phyloP scores from a whole-genome alignment of 139 green algal genomes.

The Volvox reticuliferus region DNA sequence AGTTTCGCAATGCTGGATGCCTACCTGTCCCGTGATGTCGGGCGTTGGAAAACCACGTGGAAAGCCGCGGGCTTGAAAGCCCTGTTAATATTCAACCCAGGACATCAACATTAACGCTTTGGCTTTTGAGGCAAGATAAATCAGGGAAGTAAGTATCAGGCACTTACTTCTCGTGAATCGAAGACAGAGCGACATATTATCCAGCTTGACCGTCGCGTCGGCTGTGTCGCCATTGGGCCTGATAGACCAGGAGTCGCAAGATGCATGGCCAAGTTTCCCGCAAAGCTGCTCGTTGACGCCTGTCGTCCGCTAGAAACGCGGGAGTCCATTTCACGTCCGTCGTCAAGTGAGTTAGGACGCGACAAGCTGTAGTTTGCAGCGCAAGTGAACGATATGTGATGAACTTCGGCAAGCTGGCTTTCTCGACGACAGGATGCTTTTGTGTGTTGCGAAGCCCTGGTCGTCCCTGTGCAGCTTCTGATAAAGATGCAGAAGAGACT shows the following conservation, averaged over 20 bases:
- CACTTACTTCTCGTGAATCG: not conserved
- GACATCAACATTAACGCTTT: not conserved
- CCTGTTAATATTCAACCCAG: not conserved
- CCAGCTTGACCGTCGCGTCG: not conserved
- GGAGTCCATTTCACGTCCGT: constrained; percentile 10
- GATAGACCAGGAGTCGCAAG: not conserved
- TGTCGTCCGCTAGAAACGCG: not conserved
- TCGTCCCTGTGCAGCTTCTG: not conserved
- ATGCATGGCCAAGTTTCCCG: not conserved
- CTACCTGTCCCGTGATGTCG: not conserved
- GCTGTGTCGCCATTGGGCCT: not conserved
- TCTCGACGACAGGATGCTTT: not conserved
- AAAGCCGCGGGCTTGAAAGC: not conserved
- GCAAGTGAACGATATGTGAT: not conserved
- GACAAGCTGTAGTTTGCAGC: not conserved
- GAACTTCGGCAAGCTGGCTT: no score
- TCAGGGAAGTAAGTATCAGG: not conserved
- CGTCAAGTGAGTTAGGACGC: not conserved
- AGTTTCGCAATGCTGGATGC: not conserved
- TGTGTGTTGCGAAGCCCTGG: not conserved
- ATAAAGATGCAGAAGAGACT: not conserved
- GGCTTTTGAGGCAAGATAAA: not conserved
- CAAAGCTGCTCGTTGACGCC: not conserved
- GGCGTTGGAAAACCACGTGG: not conserved
- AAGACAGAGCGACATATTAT: not conserved